These are phyloP conservation scores for Metschnikowia gelsemii DNA, from an alignment of 805 yeast species.

Conservation along the genomic window DNA sequence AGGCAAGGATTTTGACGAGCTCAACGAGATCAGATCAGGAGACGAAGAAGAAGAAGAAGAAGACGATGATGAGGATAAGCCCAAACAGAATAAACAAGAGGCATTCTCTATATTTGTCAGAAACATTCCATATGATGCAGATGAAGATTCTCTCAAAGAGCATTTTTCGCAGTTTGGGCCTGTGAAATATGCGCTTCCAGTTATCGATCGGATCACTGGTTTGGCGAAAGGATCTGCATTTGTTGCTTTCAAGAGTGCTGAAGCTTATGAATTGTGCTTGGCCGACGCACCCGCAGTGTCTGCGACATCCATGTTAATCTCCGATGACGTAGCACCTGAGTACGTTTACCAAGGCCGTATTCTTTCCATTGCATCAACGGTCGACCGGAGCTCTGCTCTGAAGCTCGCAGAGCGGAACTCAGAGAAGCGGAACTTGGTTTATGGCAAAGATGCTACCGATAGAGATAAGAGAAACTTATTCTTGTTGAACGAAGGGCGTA, in stretches of 20 bases:
- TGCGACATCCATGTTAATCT: slow-evolving; percentile 66
- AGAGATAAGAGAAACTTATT: slow-evolving; percentile 83
- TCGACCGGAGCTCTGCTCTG: slow-evolving; percentile 80
- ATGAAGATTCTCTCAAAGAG: slow-evolving; percentile 68
- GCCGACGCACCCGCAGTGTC: slow-evolving; percentile 72
- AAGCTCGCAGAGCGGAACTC: slow-evolving; percentile 72
- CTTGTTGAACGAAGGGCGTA: slow-evolving; percentile 90
- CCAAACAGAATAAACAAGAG: slow-evolving; percentile 61
- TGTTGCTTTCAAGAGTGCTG: slow-evolving; percentile 72
- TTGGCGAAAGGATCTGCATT: slow-evolving; percentile 93
- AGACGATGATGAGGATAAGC: slow-evolving; percentile 28
- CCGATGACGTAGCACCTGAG: slow-evolving; percentile 87
- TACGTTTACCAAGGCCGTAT: slow-evolving; percentile 94
- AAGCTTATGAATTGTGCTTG: slow-evolving; percentile 66
- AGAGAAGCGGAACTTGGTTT: slow-evolving; percentile 63
- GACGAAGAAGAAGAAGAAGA: slow-evolving; percentile 27
- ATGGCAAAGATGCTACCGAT: slow-evolving; percentile 79
- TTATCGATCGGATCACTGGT: slow-evolving; percentile 80
- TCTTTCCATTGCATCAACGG: slow-evolving; percentile 78
- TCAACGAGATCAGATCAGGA: too few species aligned
- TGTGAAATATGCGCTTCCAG: slow-evolving; percentile 91
- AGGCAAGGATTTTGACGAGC: slow-evolving; percentile 26
- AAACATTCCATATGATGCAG: slow-evolving; percentile 93
- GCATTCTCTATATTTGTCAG: slow-evolving; percentile 78
- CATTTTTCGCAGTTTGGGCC: slow-evolving; percentile 85